Conservation (phyloP, 2,329 filamentous ascomycete genomes). For the Pezicula rhizophila region DNA sequence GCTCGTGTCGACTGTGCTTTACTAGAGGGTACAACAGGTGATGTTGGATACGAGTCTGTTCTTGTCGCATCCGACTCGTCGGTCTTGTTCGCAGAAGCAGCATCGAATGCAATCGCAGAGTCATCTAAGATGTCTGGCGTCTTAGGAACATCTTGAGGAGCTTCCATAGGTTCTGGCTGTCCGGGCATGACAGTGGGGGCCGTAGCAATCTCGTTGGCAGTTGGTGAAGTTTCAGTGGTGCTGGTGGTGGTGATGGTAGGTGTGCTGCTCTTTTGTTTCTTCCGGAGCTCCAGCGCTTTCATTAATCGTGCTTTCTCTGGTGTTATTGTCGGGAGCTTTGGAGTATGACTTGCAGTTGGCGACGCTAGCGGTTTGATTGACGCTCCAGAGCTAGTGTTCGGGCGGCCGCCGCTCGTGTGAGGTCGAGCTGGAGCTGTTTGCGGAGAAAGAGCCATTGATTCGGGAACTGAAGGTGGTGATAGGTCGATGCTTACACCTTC, state of each 20-base stretch:
- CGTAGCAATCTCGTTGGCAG: conserved; percentile 2
- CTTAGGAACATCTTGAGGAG: conserved; percentile 18
- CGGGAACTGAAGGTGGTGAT: conserved; percentile 20
- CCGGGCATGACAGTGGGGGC: conserved; percentile 1
- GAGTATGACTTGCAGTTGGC: conserved; percentile 17
- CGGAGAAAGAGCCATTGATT: conserved; percentile 20
- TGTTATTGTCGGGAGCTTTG: conserved; percentile 51
- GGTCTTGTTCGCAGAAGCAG: conserved; percentile 30
- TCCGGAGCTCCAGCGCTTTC: conserved; percentile 87
- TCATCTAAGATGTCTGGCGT: conserved; percentile 28
- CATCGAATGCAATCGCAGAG: conserved; percentile 48
- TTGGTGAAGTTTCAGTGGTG: conserved; percentile 4
- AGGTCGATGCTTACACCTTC: conserved; percentile 23
- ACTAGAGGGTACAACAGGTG: conserved; percentile 50
- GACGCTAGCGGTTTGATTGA: conserved; percentile 17
- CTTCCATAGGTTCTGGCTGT: conserved; percentile 3
- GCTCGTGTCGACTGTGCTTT: conserved; percentile 55
- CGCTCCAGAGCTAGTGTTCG: conserved; percentile 23
- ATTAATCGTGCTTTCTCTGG: conserved; percentile 88
- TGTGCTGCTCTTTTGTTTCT: conserved; percentile 59
- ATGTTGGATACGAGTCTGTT: conserved; percentile 52
- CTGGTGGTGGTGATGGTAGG: conserved; percentile 2
- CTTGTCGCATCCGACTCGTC: conserved; percentile 31
- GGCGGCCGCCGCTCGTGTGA: conserved; percentile 27
- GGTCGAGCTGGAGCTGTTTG: conserved; percentile 22